These are phyloP conservation scores for Chrysosporium keratinophilum DNA, from an alignment of 2,329 filamentous ascomycete species.

Conservation along the genomic window DNA sequence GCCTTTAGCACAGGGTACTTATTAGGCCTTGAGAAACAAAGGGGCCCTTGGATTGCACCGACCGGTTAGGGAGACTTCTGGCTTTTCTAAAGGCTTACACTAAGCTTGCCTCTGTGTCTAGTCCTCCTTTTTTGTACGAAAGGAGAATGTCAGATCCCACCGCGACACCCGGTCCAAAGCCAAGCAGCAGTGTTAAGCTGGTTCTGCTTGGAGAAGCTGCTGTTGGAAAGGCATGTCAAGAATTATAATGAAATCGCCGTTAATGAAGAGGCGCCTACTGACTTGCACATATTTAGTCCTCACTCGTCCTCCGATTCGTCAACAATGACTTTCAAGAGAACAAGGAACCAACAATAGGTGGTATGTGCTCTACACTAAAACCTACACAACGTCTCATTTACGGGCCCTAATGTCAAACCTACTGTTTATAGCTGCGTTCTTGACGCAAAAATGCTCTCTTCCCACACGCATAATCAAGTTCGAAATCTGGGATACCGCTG, in stretches of 20 bases:
- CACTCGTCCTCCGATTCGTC: slow-evolving; percentile 92
- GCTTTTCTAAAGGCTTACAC: not conserved
- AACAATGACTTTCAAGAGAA: slow-evolving; percentile 99
- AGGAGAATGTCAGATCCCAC: slow-evolving; percentile 59
- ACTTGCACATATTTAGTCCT: slow-evolving; percentile 54
- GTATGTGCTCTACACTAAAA: slow-evolving; percentile 38
- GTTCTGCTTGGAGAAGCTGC: slow-evolving; percentile 95
- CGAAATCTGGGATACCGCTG: slow-evolving; percentile 98
- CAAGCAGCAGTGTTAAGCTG: slow-evolving; percentile 99
- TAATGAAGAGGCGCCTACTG: not conserved
- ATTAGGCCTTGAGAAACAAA: not conserved
- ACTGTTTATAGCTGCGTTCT: slow-evolving; percentile 64
- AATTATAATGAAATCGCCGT: not conserved
- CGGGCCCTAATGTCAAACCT: not conserved
- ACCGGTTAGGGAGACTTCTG: not conserved
- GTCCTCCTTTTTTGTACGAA: not conserved
- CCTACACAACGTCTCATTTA: too few relatives aligned
- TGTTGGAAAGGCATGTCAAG: slow-evolving; percentile 74
- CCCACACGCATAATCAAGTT: slow-evolving; percentile 74
- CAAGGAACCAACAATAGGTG: slow-evolving; percentile 98
- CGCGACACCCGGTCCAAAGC: slow-evolving; percentile 62
- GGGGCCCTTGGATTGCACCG: not conserved
- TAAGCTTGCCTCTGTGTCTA: not conserved
- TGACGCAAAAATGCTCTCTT: slow-evolving; percentile 97
- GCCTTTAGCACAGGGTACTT: not conserved